These are phyloP conservation scores for Aspergillus sp. DNA, from an alignment of 2,329 filamentous ascomycete genomes.

Conservation along the genomic window DNA sequence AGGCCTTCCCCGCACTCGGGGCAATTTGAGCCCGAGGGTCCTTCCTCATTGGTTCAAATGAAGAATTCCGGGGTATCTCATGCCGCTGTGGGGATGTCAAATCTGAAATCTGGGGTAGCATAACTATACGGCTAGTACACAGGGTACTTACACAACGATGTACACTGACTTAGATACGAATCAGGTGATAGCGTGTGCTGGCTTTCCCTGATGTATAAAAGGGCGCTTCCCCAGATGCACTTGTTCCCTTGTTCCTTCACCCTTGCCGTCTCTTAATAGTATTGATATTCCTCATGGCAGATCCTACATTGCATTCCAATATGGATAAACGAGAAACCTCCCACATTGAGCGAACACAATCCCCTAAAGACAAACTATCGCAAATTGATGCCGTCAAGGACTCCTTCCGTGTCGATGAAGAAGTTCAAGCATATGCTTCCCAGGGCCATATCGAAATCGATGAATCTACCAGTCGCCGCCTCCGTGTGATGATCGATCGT, in stretches of 20 bases:
- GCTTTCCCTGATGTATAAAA: too few relatives aligned
- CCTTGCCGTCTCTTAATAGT: too few relatives aligned
- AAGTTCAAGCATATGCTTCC: slow-evolving; percentile 63
- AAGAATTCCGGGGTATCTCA: not conserved
- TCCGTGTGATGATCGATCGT: slow-evolving; percentile 60
- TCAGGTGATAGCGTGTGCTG: not conserved
- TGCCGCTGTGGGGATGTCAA: not conserved
- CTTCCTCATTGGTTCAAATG: not conserved
- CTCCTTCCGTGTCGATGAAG: slow-evolving; percentile 58
- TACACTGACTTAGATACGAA: not conserved
- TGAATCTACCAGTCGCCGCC: slow-evolving; percentile 52
- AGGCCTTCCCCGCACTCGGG: not conserved
- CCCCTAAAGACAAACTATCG: slow-evolving; percentile 38
- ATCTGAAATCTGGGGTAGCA: not conserved
- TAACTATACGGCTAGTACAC: not conserved
- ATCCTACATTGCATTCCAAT: not conserved
- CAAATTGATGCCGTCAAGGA: slow-evolving; percentile 46
- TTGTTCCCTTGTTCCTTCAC: too few relatives aligned
- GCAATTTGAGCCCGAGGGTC: not conserved
- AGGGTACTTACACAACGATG: too few relatives aligned
- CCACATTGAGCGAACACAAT: slow-evolving; percentile 46
- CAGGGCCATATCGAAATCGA: slow-evolving; percentile 52
- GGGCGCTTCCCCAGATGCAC: too few relatives aligned
- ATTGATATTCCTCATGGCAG: too few relatives aligned
- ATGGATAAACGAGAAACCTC: slow-evolving; percentile 27